Evolutionary conservation across 345 rosid species (phyloP).

Genomic region (Citrus medica): DNA sequence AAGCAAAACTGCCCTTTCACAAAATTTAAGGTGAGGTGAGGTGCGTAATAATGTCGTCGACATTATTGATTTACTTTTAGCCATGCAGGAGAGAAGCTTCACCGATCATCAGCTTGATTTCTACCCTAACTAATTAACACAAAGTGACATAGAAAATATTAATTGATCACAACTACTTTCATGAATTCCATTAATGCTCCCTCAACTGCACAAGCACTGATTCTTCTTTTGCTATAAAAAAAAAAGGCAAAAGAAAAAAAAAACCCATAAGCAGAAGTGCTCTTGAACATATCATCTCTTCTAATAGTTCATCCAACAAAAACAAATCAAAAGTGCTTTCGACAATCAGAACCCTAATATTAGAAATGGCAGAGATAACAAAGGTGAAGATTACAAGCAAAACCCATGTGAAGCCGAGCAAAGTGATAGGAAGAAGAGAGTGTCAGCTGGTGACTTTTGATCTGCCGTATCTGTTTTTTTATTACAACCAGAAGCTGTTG

Average conservation of each 20-base stretch:
- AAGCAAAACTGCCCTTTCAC: no score
- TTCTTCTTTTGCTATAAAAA: constrained; percentile 20
- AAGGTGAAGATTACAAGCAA: constrained; percentile 43
- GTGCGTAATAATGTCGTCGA: no score
- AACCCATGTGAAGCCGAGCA: constrained; percentile 61
- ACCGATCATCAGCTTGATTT: no score
- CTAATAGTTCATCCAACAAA: no score
- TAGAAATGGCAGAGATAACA: constrained; percentile 11
- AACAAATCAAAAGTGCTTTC: background rate
- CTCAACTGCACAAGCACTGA: constrained; percentile 32
- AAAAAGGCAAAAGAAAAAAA: background rate
- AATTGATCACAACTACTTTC: constrained; percentile 48
- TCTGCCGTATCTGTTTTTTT: constrained; percentile 81
- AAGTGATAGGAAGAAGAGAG: constrained; percentile 56
- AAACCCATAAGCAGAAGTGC: background rate
- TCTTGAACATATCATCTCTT: no score
- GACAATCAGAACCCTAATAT: background rate
- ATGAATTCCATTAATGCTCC: constrained; percentile 49
- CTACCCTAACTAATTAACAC: background rate
- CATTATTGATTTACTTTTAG: no score
- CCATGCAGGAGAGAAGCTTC: no score
- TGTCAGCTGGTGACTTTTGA: constrained; percentile 79
- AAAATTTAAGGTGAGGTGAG: no score
- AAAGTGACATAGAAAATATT: background rate
- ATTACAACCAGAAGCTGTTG: constrained; percentile 88